These are phyloP conservation scores for Gardenia jasminoides DNA, from an alignment of 257 asterid species.

Conservation along the genomic window DNA sequence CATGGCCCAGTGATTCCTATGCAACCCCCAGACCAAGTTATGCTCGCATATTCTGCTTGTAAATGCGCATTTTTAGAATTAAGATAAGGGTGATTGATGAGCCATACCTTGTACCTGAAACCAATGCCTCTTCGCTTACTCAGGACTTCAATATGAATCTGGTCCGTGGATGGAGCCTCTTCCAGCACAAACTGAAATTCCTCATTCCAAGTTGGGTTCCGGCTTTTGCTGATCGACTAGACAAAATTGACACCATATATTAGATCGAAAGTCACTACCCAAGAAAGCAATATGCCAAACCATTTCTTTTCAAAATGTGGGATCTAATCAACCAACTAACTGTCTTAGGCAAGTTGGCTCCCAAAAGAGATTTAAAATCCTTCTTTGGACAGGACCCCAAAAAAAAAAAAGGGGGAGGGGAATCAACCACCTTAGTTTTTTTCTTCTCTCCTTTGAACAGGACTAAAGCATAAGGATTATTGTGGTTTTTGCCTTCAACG, in stretches of 20 bases:
- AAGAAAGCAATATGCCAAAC: background rate
- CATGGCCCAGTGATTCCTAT: slow-evolving; percentile 73
- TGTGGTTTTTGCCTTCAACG: slow-evolving; percentile 66
- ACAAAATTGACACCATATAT: background rate
- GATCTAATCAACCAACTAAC: no score
- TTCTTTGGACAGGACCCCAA: no score
- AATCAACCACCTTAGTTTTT: slow-evolving; percentile 56
- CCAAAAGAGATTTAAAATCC: no score
- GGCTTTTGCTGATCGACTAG: slow-evolving; percentile 54
- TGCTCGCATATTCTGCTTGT: no score
- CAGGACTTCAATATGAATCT: slow-evolving; percentile 54
- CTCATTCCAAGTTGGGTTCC: slow-evolving; percentile 78
- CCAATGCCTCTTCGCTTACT: slow-evolving; percentile 60
- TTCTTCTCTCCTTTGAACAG: slow-evolving; percentile 61
- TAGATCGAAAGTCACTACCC: background rate
- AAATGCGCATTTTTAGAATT: no score
- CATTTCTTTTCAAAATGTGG: background rate
- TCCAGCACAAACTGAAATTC: slow-evolving; percentile 71
- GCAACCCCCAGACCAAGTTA: background rate
- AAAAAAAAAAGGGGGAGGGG: no score
- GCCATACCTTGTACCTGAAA: slow-evolving; percentile 46
- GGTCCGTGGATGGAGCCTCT: slow-evolving; percentile 68
- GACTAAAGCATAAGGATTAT: slow-evolving; percentile 55
- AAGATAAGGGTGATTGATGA: no score
- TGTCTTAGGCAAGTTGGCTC: no score